These are phyloP conservation scores for Rhizophora mangle DNA, from an alignment of 345 rosid genomes.

Conservation along the genomic window DNA sequence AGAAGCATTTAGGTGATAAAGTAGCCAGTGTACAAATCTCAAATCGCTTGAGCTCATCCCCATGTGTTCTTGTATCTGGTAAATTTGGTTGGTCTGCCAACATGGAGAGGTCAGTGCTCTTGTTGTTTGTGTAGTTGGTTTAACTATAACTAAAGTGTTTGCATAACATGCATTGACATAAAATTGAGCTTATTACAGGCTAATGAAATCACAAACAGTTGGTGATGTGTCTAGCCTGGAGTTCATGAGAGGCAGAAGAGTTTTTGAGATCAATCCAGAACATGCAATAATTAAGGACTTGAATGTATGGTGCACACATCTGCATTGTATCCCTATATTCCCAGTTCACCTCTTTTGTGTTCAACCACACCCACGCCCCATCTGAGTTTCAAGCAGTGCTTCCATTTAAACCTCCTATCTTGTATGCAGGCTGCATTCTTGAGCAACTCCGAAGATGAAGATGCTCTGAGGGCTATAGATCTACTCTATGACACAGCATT, in stretches of 20 bases:
- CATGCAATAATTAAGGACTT: conserved; percentile 74
- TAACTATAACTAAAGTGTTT: background rate
- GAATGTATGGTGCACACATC: conserved; percentile 35
- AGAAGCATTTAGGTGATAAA: conserved; percentile 77
- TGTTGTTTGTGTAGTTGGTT: background rate
- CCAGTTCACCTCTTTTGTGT: background rate
- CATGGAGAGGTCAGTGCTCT: conserved; percentile 74
- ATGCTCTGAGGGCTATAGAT: conserved; percentile 81
- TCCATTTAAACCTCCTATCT: background rate
- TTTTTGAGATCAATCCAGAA: conserved; percentile 92
- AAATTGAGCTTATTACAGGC: conserved; percentile 41
- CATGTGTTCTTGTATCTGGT: conserved; percentile 91
- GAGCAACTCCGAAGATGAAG: conserved; percentile 66
- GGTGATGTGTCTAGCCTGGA: conserved; percentile 80
- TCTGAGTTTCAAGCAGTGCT: background rate
- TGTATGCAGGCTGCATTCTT: conserved; percentile 66
- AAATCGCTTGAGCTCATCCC: conserved; percentile 85
- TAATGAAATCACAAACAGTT: conserved; percentile 87
- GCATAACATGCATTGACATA: background rate
- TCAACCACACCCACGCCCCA: background rate
- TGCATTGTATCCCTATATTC: background rate
- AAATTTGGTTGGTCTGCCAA: conserved; percentile 99
- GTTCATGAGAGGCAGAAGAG: conserved; percentile 95
- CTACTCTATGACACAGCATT: conserved; percentile 86
- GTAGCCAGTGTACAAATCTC: conserved; percentile 92